Base-by-base conservation (phyloP, 805 yeast species). In the Pichia membranifaciens region DNA sequence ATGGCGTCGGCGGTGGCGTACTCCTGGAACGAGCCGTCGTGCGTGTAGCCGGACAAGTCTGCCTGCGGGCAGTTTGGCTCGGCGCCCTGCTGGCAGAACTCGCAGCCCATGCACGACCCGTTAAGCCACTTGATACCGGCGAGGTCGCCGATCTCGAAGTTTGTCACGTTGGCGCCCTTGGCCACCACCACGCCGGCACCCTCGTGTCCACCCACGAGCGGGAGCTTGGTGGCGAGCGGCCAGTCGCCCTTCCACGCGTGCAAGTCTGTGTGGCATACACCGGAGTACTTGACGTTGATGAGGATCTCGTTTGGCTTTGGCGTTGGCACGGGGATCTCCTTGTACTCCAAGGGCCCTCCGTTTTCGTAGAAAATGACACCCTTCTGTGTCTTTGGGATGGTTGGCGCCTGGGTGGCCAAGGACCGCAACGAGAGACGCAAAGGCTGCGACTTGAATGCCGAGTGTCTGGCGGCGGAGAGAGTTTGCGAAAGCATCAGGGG, bases 221-320 rank as follows among this genome's bases (percentile, higher is more conserved):
- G 91, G 51, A 82, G 72, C 64, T 82, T 82, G 55, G 83, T 78
- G 54, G 70, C 78, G 66, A 84, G 72, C 44, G 95, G 93, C 95
- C 95, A 87, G 71, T 88, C 96, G 61, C 95, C 95, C 65, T 84
- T 79, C 90, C 93, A 86, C 47, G 95, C 95, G 73, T 88, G 96
- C 66, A 88, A 77, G 64, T 87, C 96, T 33, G 96, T 87, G 75
- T 89, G 96, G 71, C 96, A 87, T 48, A 87, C 95, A 69, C 96
- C 96, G 23, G 95, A 80, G 75, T 82, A 87, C 71, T 80, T 81
- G 68, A 88, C 81, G 67, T 88, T 81, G 70, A 88, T 74, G 65
- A 88, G 75, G 56, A 87, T 74, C 70, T 87, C 90, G 63, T 81
- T 82, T 51, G 87, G 70, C 63, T 77, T 82, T 59, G 95, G 95